Base-by-base conservation (phyloP, 768 basidiomycete genomes). In the Austroboletus eburneus region DNA sequence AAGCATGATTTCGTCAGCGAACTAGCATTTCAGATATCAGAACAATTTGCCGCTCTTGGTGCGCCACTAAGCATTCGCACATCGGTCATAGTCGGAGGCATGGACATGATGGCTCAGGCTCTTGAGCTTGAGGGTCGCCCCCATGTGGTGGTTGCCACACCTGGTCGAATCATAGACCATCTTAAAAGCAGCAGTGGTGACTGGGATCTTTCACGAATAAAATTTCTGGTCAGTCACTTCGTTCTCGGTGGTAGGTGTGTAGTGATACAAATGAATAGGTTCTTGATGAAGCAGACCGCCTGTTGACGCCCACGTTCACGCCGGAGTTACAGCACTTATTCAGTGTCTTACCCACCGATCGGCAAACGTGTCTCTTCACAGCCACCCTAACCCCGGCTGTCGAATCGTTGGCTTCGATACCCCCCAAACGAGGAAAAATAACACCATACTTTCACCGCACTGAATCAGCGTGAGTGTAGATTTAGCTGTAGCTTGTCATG, bases 291-390 rank as follows among this genome's bases (percentile, higher is more conserved):
- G 96, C 96, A 0, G 96, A 99, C 71, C 77, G 95, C 22, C 74
- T 99, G 22, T 73, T 99, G 20, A 89, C 91, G 3, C 72, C 87
- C 0, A 92, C 91, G 0, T 99, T 99, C 63, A 78, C 91, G 8
- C 78, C 87, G 1, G 95, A 98, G 42, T 69, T 99, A 36, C 74
- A 79, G 2, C 78, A 84, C 60, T 63, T 98, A 18, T 94, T 98
- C 64, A 69, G 71, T 29, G 70, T 77, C 29, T 73, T 98, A 14
- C 91, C 96, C 1, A 76, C 77, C 44, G 81, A 91, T 25, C 77
- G 96, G n/a, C 95, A 98, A 64, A 98, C 95, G 0, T 90, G 92
- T 57, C 76, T 99, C 34, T 98, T 98, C 68, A 99, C 96, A 1
- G 96, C 96, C 1, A 99, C 96, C 1, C 71, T 95, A 50, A 94